Base-by-base conservation (phyloP, 139 green algal species). In the Micractinium conductrix region DNA sequence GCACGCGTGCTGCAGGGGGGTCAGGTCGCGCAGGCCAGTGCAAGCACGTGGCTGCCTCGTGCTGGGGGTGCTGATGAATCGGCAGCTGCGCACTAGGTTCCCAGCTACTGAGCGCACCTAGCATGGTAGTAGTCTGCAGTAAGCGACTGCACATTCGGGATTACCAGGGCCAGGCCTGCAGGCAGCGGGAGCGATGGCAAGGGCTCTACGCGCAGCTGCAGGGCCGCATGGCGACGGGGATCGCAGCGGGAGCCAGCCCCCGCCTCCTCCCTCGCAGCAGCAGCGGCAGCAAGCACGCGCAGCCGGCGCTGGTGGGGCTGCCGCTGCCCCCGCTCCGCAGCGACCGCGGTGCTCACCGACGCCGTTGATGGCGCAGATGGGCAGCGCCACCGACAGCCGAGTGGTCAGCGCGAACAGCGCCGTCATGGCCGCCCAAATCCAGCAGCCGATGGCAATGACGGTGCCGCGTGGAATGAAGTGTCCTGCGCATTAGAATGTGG, bases 391-490 rank as follows among this genome's bases (percentile, higher is more conserved):
- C 1, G n/a, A 30, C 5, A 88, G 33, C 22, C 70, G 71, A 55
- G 42, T 86, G 33, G 45, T 44, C 7, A 72, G 55, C 50, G 76
- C 81, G 76, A 97, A 95, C 21, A 89, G 85, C 17, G 80, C 84
- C 17, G 91, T 94, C 89, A 96, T 95, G 72, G 90, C 70, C 43
- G 91, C 91, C 94, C 94, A 96, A 9, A 96, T 85, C 45, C 93
- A 81, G 72, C 92, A 95, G 26, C 93, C 93, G 16, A 78, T 65
- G 21, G 87, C 86, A n/a, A 95, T 92, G n/a, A 96, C 90, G 24
- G 40, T 50, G 22, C 86, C 79, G 35, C 93, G 86, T 71, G 93
- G 86, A 74, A 80, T 91, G 42, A 91, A 87, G 60, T 88, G 81
- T 30, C 87, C 86, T 80, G 80, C 17, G 37, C 40, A 8, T 19